Percentiles rank a stretch among this genome's conserved stretches.
Conservation (phyloP, 2,329 filamentous ascomycete species). For the Diaporthe citrichinensis region DNA sequence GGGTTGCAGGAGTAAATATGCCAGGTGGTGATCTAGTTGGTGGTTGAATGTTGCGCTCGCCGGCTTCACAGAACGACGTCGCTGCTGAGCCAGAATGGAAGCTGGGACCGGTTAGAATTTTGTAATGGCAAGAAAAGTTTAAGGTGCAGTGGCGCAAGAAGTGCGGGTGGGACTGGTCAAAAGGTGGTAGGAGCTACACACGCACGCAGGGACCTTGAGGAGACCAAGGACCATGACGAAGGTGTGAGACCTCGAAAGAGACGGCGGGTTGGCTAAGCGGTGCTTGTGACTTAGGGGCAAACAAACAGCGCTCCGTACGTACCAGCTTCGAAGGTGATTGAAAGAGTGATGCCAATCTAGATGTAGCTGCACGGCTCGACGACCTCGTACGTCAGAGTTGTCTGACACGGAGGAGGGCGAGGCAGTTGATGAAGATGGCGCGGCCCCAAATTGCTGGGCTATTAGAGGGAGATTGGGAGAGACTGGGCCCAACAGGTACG, state of each 20-base stretch:
- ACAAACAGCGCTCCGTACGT: background rate
- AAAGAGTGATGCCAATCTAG: background rate
- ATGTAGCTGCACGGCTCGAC: slow-evolving; percentile 7
- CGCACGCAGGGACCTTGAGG: slow-evolving; percentile 1
- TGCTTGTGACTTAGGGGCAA: slow-evolving; percentile 15
- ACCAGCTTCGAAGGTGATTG: slow-evolving; percentile 1
- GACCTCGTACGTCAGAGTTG: slow-evolving; percentile 21
- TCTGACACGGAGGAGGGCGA: slow-evolving; percentile 18
- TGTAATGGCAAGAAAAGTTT: background rate
- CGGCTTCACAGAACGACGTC: background rate
- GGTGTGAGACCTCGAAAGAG: background rate
- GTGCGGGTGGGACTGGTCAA: slow-evolving; percentile 3
- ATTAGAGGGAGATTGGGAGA: slow-evolving; percentile 32
- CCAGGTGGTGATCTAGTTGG: slow-evolving; percentile 13
- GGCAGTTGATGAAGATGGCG: slow-evolving; percentile 15
- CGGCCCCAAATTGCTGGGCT: slow-evolving; percentile 18
- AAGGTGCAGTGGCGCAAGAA: background rate
- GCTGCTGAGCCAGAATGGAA: background rate
- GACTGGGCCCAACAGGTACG: slow-evolving; percentile 19
- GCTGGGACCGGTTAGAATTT: slow-evolving; percentile 27
- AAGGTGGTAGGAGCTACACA: slow-evolving; percentile 29
- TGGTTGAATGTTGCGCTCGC: background rate
- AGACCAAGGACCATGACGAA: slow-evolving; percentile 23
- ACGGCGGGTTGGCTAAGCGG: background rate
- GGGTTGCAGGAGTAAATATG: slow-evolving; percentile 20